Percentiles rank a stretch among this genome's conserved stretches.
Conservation (phyloP, 2,329 filamentous ascomycete genomes). For the Pyricularia grisea region DNA sequence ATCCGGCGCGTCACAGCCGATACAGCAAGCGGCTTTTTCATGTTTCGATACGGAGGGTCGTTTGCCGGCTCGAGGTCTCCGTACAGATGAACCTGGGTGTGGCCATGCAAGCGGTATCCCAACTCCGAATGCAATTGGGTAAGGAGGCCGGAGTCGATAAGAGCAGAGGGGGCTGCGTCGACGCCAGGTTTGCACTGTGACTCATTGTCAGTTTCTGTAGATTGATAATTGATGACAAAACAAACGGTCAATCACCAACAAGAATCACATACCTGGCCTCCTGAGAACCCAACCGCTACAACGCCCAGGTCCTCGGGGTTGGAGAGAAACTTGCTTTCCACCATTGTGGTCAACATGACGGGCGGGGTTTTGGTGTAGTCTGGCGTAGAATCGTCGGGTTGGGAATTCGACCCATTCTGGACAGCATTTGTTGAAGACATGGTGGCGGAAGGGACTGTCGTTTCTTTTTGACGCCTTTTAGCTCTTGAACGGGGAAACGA, state of each 20-base stretch:
- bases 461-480: background rate
- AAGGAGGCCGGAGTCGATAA: constrained; percentile 83
- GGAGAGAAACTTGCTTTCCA: constrained; percentile 67
- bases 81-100: constrained; percentile 76
- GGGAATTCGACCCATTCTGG: background rate
- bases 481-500: background rate
- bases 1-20: constrained; percentile 77
- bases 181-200: constrained; percentile 78
- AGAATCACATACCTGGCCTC: constrained; percentile 65
- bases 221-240: background rate
- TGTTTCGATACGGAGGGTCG: constrained; percentile 76
- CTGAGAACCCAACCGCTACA: constrained; percentile 92
- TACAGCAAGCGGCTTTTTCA: constrained; percentile 88
- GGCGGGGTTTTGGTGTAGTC: constrained; percentile 7
- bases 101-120: constrained; percentile 79
- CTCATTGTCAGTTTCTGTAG: background rate
- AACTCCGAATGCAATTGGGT: constrained; percentile 76
- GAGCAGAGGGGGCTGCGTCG: constrained; percentile 78
- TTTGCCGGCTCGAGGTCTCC: constrained; percentile 57
- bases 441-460: too few relatives aligned
- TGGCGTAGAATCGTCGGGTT: background rate
- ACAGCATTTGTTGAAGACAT: constrained; percentile 5
- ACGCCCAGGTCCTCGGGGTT: constrained; percentile 75
- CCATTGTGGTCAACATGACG: constrained; percentile 42
- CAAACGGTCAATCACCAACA: background rate